phyloP scores from a whole-genome alignment of 345 rosid species.

The Boechera divaricarpa region DNA sequence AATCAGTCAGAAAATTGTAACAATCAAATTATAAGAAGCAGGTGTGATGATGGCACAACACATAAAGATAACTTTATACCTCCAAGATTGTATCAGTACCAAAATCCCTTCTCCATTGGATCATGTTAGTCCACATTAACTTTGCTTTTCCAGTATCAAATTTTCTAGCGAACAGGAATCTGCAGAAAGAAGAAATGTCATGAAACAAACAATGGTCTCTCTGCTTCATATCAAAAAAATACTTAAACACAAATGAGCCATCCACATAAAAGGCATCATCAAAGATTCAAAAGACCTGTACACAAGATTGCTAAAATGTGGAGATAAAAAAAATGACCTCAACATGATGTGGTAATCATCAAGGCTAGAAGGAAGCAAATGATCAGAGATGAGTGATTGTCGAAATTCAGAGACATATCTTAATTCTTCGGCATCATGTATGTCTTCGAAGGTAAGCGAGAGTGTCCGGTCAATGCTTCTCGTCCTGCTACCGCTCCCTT shows the following conservation, averaged over 20 bases:
- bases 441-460: conserved; percentile 68
- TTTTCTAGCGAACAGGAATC: conserved; percentile 85
- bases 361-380: conserved; percentile 65
- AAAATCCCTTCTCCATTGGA: conserved; percentile 86
- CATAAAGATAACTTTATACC: conserved; percentile 47
- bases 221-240: background rate
- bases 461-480: conserved; percentile 33
- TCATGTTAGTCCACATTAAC: conserved; percentile 85
- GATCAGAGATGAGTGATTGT: conserved; percentile 57
- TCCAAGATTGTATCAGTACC: conserved; percentile 81
- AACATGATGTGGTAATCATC: conserved; percentile 76
- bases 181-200: conserved; percentile 33
- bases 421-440: conserved; percentile 69
- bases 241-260: background rate
- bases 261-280: background rate
- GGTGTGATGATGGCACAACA: background rate
- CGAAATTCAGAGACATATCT: conserved; percentile 68
- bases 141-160: conserved; percentile 78
- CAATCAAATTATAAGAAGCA: background rate
- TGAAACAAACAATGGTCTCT: background rate
- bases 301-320: background rate
- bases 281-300: background rate
- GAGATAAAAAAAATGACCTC: conserved; percentile 51
- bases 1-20: background rate
- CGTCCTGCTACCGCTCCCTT: background rate